Conservation (phyloP, 306 rosid genomes). For the Pachyrhizus erosus region DNA sequence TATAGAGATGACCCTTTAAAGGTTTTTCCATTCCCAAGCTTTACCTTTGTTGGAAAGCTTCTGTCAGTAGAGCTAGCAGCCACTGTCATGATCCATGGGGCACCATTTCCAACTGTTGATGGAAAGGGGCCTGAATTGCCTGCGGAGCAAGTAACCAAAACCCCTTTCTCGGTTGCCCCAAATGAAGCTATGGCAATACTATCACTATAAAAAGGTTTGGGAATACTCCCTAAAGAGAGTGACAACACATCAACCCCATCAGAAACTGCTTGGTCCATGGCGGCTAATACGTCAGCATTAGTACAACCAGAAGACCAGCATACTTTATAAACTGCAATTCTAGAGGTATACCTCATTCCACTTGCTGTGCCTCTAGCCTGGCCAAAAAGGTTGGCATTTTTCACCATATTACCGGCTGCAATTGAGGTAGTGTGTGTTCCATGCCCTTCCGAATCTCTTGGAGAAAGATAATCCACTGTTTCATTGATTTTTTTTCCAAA, state of each 20-base stretch:
- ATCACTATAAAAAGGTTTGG: conserved; percentile 57
- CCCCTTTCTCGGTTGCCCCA: conserved; percentile 64
- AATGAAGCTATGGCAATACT: conserved; percentile 70
- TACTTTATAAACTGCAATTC: conserved; percentile 75
- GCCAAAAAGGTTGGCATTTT: conserved; percentile 55
- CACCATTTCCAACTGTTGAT: conserved; percentile 61
- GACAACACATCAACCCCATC: conserved; percentile 81
- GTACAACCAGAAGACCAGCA: conserved; percentile 73
- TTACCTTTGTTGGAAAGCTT: conserved; percentile 62
- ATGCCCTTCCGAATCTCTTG: conserved; percentile 72
- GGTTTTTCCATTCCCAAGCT: conserved; percentile 61
- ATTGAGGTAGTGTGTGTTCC: conserved; percentile 87
- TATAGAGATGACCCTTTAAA: conserved; percentile 73
- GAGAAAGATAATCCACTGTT: conserved; percentile 56
- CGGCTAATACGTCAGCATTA: conserved; percentile 68
- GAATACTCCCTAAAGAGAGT: conserved; percentile 68
- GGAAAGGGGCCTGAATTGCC: conserved; percentile 74
- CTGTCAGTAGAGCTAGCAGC: conserved; percentile 80
- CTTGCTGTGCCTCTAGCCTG: conserved; percentile 61
- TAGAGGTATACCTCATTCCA: conserved; percentile 71
- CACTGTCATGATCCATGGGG: conserved; percentile 85
- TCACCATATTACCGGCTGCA: conserved; percentile 60
- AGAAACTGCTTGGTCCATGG: conserved; percentile 68
- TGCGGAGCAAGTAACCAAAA: conserved; percentile 74
- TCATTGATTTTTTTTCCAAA: conserved; percentile 45